These are phyloP conservation scores for Tetradesmus lagerheimii DNA, from an alignment of 139 green algal species.

Conservation along the genomic window DNA sequence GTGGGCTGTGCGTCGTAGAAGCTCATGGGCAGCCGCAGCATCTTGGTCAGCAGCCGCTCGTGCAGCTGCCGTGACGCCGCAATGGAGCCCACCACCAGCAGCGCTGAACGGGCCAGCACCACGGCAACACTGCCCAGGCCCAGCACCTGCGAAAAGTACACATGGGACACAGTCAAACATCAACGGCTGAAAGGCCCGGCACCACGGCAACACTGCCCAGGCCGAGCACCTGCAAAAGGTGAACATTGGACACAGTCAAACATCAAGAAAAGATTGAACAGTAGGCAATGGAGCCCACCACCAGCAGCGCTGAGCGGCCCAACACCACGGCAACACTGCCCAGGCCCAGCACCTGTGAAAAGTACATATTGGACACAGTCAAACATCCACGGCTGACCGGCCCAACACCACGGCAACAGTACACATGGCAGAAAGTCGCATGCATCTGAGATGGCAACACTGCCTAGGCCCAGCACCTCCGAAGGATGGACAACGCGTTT, in stretches of 20 bases:
- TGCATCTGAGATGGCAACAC: too few species aligned
- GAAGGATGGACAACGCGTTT: too few species aligned
- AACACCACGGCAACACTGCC: slow-evolving; percentile 35
- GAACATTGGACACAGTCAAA: too few species aligned
- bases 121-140: slow-evolving; percentile 41
- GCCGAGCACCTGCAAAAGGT: too few species aligned
- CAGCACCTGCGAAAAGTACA: background rate
- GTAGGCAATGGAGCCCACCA: slow-evolving; percentile 63
- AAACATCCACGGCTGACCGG: background rate
- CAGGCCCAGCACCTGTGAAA: background rate
- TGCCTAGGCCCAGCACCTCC: background rate
- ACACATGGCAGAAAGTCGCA: too few species aligned
- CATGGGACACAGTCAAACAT: too few species aligned
- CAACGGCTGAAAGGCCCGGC: background rate
- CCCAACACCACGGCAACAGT: slow-evolving; percentile 40
- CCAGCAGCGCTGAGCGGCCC: slow-evolving; percentile 46
- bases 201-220: slow-evolving; percentile 32
- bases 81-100: slow-evolving; percentile 65
- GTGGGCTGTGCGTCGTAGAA: slow-evolving; percentile 93
- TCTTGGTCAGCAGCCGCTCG: slow-evolving; percentile 61
- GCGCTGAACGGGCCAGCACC: slow-evolving; percentile 24
- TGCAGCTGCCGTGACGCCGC: slow-evolving; percentile 58
- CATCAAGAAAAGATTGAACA: too few species aligned
- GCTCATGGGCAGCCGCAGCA: slow-evolving; percentile 83
- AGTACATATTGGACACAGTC: too few species aligned